Percentiles rank a stretch among this genome's conserved stretches.
phyloP scores from a whole-genome alignment of 176 grass and related monocot species.

The Leersia perrieri region DNA sequence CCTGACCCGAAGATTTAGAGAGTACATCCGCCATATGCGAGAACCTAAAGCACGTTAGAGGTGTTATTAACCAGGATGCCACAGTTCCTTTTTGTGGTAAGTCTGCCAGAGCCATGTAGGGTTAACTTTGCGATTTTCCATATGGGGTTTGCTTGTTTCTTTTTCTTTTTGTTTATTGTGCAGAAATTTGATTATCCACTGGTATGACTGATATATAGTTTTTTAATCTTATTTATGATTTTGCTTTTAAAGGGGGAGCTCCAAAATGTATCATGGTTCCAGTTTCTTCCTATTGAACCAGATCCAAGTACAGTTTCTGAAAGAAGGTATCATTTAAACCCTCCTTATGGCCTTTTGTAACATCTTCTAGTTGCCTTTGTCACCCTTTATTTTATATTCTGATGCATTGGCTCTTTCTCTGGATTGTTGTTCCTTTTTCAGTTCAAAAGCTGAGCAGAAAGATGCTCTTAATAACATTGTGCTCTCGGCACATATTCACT shows the following conservation, averaged over 20 bases:
- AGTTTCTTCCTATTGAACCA: constrained; percentile 81
- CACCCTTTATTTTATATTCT: constrained; percentile 36
- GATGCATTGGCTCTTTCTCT: constrained; percentile 36
- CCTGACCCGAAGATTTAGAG: not conserved
- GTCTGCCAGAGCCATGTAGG: not conserved
- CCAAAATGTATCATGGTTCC: constrained; percentile 94
- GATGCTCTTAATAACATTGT: constrained; percentile 76
- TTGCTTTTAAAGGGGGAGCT: constrained; percentile 64
- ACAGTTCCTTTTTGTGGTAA: not conserved
- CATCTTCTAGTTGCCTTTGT: constrained; percentile 23
- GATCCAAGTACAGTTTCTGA: constrained; percentile 61
- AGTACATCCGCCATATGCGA: not conserved
- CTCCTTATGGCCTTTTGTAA: constrained; percentile 10
- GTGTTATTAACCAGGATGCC: not conserved
- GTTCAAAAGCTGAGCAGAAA: constrained; percentile 91
- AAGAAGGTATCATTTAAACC: constrained; percentile 50
- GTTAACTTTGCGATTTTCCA: not conserved
- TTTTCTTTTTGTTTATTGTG: not conserved
- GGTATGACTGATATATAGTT: not conserved
- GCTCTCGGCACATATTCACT: constrained; percentile 66
- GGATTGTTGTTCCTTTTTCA: constrained; percentile 36
- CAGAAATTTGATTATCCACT: not conserved
- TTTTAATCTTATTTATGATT: constrained; percentile 13
- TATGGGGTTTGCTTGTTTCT: not conserved
- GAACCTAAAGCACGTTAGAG: not conserved